A percentile compares a stretch with the other conserved stretches of the same genome.
phyloP scores from a whole-genome alignment of 108 stramenopile genomes.

The Stephanodiscus minutulus region DNA sequence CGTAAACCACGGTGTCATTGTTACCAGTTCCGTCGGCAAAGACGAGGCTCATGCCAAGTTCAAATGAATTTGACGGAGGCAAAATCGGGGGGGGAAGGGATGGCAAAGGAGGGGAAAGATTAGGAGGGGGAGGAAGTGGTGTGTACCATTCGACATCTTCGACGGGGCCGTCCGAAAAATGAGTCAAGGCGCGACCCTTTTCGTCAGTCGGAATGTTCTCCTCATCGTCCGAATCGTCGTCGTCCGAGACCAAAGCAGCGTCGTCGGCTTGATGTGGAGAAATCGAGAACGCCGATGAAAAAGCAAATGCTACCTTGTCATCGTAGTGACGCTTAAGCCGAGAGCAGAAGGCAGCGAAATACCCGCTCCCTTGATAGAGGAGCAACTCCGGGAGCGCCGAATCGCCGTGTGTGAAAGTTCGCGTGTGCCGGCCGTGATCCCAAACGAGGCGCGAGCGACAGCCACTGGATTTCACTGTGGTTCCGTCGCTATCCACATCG shows the following conservation, averaged over 20 bases:
- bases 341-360: constrained; percentile 5
- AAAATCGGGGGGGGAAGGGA: too few species aligned
- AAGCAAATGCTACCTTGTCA: neutral
- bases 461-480: neutral
- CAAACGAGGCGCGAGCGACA: neutral
- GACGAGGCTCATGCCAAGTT: neutral
- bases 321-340: neutral
- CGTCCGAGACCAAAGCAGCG: neutral
- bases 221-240: neutral
- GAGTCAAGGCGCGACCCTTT: neutral
- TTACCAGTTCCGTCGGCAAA: neutral
- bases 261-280: neutral
- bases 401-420: neutral
- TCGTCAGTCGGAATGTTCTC: neutral
- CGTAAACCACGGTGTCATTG: constrained; percentile 1
- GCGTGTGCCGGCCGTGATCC: neutral
- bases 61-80: neutral
- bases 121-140: too few species aligned
- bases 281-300: constrained; percentile 2
- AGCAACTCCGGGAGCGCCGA: neutral
- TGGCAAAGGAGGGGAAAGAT: too few species aligned
- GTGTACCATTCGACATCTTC: too few species aligned
- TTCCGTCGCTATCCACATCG: neutral
- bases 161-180: neutral
- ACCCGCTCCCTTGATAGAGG: constrained; percentile 3